Evolutionary conservation across 1,284 basidiomycete species (phyloP).

Genomic region (Leccinum solheimii): DNA sequence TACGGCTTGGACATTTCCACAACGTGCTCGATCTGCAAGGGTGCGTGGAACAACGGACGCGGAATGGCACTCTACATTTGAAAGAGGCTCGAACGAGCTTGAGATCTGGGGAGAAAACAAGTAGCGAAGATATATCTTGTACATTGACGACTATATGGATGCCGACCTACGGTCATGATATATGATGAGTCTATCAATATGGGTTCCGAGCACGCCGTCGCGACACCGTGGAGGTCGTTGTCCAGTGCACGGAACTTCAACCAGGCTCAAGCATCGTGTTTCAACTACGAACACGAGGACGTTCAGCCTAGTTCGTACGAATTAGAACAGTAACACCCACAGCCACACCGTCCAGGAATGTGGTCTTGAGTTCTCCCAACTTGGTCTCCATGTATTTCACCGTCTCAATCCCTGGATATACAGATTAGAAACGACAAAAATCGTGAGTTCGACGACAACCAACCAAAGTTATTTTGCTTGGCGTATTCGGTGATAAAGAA

Average conservation of each 20-base stretch:
- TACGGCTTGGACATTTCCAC: constrained; percentile 55
- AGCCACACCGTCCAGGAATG: too few species aligned
- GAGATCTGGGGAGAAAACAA: constrained; percentile 60
- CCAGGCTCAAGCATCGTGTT: constrained; percentile 31
- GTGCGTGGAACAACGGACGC: constrained; percentile 51
- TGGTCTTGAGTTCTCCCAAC: too few species aligned
- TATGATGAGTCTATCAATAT: constrained; percentile 45
- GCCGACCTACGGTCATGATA: constrained; percentile 40
- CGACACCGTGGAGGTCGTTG: constrained; percentile 48
- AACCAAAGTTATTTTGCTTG: too few species aligned
- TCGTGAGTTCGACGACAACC: too few species aligned
- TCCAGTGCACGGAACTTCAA: constrained; percentile 37
- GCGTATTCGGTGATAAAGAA: too few species aligned
- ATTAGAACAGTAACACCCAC: constrained; percentile 41
- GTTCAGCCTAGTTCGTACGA: constrained; percentile 45
- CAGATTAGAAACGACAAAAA: too few species aligned
- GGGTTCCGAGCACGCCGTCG: constrained; percentile 48
- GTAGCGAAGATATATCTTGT: constrained; percentile 57
- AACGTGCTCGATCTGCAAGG: constrained; percentile 56
- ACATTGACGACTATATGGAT: constrained; percentile 53
- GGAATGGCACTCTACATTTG: constrained; percentile 51
- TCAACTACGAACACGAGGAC: constrained; percentile 34
- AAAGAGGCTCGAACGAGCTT: constrained; percentile 26
- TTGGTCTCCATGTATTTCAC: too few species aligned
- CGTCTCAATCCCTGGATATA: too few species aligned